A percentile compares a stretch with the other conserved stretches of the same genome.
These are phyloP conservation scores for Leptomonas pyrrhocoris DNA, from an alignment of 208 protist species.

Conservation along the genomic window DNA sequence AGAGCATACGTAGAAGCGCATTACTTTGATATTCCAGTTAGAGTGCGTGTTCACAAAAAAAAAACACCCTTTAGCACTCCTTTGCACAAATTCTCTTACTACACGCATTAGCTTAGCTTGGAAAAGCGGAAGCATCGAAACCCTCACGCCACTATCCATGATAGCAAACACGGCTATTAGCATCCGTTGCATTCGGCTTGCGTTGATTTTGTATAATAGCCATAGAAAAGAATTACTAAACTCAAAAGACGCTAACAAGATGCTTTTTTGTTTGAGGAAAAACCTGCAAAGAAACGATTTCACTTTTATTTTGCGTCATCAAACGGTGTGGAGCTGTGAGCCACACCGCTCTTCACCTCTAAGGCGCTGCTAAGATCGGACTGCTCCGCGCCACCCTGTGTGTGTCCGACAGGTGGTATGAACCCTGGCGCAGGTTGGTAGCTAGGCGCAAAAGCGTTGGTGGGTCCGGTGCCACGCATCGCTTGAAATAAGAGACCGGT, in stretches of 20 bases:
- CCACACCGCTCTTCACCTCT: slow-evolving; percentile 23
- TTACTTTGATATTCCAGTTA: neutral
- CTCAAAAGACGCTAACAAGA: neutral
- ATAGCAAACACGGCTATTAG: no score
- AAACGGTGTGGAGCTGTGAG: slow-evolving; percentile 34
- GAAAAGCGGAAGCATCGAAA: no score
- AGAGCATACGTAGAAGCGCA: neutral
- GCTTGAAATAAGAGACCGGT: slow-evolving; percentile 13
- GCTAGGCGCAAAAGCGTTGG: neutral
- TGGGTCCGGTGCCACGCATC: neutral
- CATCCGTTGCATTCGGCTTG: no score
- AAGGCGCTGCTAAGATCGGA: slow-evolving; percentile 22
- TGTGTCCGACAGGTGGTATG: neutral
- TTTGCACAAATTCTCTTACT: no score
- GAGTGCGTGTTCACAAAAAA: no score
- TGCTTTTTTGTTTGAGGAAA: neutral
- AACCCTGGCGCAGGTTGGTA: slow-evolving; percentile 12
- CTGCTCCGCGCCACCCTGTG: slow-evolving; percentile 4
- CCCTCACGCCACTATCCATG: no score
- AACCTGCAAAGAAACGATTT: neutral
- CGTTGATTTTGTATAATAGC: no score
- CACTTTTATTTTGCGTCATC: slow-evolving; percentile 8
- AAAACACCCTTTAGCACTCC: no score
- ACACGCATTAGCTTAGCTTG: no score
- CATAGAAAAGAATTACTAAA: neutral